Evolutionary conservation across 495 filamentous ascomycete species (phyloP), one percentile per base, ranked within the genome.

Genomic region (Xylaria flabelliformis): DNA sequence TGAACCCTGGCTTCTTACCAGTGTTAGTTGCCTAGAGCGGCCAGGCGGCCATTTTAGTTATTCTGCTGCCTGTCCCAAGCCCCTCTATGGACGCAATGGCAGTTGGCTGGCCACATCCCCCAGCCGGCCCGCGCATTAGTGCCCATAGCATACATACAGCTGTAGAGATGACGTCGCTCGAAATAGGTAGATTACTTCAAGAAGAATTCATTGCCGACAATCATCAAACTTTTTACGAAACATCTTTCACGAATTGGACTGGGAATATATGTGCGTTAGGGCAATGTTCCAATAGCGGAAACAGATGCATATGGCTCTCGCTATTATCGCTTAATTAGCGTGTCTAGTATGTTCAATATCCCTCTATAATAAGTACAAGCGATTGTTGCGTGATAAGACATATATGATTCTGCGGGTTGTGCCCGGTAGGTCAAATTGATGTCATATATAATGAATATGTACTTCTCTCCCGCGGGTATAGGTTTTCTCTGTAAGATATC

Each of bases 41-140:
- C 68, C 46, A 70, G 68, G 67, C 67, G 34, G 46, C 50, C 50
- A 62, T 50, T 21, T 63, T 56, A 53, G n/a, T 78, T 76, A 78
- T 78, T 76, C 76, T 78, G 74, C 71, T 78, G 76, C 76, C 76
- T 78, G 74, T 21, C 24, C 26, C 24, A 55, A 10, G 19, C 34
- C 61, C 39, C 39, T 46, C 62, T 64, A 2, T 10, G 24, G 19
- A 12, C 34, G 39, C 13, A 1, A n/a, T 26, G 61, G 42, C 61
- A 44, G 4, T 63, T 63, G 61, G 39, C 39, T 10, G 41, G 42
- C 7, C 24, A 48, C 39, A 36, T 6, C 24, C 10, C 63, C 63
- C 24, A 21, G 21, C 26, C 42, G 26, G 26, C 63, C 26, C 61
- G 39, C 61, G 1, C 39, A 39, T 29, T 39, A 44, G 15, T 65